Evolutionary conservation across 345 rosid genomes (phyloP).

Genomic region (Heritiera fomes): DNA sequence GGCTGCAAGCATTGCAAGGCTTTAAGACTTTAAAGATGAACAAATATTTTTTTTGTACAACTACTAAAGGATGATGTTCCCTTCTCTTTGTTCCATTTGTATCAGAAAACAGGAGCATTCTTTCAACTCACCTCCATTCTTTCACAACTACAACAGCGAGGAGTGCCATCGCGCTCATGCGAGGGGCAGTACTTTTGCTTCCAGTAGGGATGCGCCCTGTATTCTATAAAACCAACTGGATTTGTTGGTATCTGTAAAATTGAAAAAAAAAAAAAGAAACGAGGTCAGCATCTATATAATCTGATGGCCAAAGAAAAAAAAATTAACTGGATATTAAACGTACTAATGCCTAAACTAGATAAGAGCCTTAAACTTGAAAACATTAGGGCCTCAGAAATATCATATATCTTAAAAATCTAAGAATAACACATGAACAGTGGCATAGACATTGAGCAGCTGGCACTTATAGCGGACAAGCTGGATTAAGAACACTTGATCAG

Average conservation of each 20-base stretch:
- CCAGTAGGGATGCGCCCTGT: constrained; percentile 84
- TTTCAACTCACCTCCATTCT: constrained; percentile 77
- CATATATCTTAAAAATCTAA: neutral
- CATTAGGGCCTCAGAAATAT: neutral
- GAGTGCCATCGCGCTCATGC: constrained; percentile 84
- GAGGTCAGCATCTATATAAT: constrained; percentile 7
- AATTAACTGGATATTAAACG: neutral
- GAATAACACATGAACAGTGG: constrained; percentile 1
- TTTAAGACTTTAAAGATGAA: neutral
- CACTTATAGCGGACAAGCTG: neutral
- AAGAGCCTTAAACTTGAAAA: neutral
- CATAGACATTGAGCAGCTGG: neutral
- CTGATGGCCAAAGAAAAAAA: neutral
- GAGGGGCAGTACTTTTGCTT: constrained; percentile 87
- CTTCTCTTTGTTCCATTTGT: neutral
- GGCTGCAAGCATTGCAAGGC: constrained; percentile 50
- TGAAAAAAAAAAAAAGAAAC: neutral
- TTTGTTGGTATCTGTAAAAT: constrained; percentile 68
- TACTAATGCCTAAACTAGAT: neutral
- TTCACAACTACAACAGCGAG: constrained; percentile 76
- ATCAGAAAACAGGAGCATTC: neutral
- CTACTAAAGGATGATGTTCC: neutral
- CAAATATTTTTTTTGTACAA: neutral
- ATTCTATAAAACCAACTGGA: constrained; percentile 68
- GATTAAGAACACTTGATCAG: neutral